A percentile compares a stretch with the other conserved stretches of the same genome.
Conservation (phyloP, 2,329 filamentous ascomycete genomes). For the Ceratocystis ficicola region DNA sequence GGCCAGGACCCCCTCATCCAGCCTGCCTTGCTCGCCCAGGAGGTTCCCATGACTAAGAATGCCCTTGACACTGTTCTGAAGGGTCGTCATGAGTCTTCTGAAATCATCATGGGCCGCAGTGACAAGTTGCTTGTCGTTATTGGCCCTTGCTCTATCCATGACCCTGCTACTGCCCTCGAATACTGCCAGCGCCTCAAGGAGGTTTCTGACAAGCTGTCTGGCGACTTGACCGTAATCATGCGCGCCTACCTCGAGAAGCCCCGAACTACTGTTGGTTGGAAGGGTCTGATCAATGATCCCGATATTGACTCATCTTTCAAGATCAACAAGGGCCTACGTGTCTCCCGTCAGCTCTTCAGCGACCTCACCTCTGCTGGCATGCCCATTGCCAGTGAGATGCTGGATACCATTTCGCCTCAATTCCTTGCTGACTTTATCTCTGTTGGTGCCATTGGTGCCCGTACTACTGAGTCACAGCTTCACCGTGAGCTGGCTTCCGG, state of each 20-base stretch:
- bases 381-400: constrained; percentile 95
- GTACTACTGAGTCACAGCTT: constrained; percentile 92
- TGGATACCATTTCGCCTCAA: constrained; percentile 96
- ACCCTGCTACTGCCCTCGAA: constrained; percentile 75
- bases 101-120: constrained; percentile 52
- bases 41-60: constrained; percentile 54
- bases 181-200: constrained; percentile 71
- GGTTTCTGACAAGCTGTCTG: constrained; percentile 64
- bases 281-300: constrained; percentile 97
- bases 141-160: constrained; percentile 94
- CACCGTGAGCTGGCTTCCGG: constrained; percentile 93
- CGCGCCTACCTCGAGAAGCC: constrained; percentile 98
- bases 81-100: constrained; percentile 51
- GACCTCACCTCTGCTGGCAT: constrained; percentile 79
- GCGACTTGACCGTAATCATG: constrained; percentile 89
- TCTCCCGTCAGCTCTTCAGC: constrained; percentile 85
- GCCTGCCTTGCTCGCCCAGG: constrained; percentile 87
- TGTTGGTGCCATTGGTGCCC: constrained; percentile 85
- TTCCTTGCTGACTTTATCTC: constrained; percentile 94
- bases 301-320: constrained; percentile 95
- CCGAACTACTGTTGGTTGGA: constrained; percentile 96
- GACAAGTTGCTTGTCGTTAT: constrained; percentile 69
- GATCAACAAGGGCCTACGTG: constrained; percentile 94
- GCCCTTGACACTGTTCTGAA: constrained; percentile 50
- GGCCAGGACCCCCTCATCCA: constrained; percentile 90